Base-by-base conservation (phyloP, 805 yeast genomes). In the Lipomyces oligophaga region DNA sequence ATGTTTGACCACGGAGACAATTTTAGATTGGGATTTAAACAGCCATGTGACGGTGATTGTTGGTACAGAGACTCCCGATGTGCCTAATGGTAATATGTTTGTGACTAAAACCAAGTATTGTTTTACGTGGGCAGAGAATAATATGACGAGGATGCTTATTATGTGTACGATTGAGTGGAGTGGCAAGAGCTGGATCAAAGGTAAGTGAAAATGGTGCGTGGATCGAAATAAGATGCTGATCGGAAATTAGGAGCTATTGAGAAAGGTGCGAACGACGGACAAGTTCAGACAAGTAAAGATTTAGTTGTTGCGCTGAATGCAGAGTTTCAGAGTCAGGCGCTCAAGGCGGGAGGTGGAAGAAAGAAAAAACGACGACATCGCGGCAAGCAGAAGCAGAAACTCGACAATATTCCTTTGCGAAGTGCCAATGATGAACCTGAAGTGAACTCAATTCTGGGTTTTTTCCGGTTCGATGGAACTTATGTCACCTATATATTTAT, bases 121-220 rank as follows among this genome's bases (percentile, higher is more conserved):
- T 36, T 66, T 87, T 45, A 73, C 82, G 2, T 93, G 98, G 97
- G 87, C 73, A 0, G 71, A 69, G 6, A 65, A 72, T 24, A 85
- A 82, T 59, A 63, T 68, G 20, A 82, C 95, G 3, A 68, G 71
- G 38, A 58, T 93, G 32, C 68, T 68, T 35, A 66, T 84, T n/a
- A 76, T 88, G n/a, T 85, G 76, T 63, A 77, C 78, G 69, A 75
- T 90, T 33, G 82, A 84, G 37, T 93, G 98, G 98, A 78, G 83
- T 0, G 95, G 93, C 2, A 76, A 83, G 42, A 83, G 95, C 49
- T 93, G 97, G 97, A 78, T 93, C 60, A 89, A 87, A 63, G 76
- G 84, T 41, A 10, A 11, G 41, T 20, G 11, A 16, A 18, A 16
- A 10, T 37, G 25, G 5, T 18, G 24, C 26, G 13, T 10, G 38